Conservation (phyloP, 257 asterid genomes). For the Solanum dulcamara region DNA sequence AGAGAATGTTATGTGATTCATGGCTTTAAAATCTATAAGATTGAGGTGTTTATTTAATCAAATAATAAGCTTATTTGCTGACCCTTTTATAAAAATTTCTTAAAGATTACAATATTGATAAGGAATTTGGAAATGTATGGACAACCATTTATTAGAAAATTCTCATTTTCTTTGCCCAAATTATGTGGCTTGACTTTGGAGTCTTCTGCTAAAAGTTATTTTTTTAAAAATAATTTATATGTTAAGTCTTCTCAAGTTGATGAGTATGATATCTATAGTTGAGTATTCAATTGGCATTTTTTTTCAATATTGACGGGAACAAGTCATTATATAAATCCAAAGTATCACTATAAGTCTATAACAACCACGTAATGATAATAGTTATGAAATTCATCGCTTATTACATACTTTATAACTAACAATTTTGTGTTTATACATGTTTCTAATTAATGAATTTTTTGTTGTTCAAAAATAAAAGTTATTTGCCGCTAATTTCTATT, state of each 20-base stretch:
- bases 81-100: neutral
- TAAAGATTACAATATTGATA: neutral
- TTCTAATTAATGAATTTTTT: neutral
- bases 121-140: neutral
- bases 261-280: neutral
- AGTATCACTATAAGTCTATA: neutral
- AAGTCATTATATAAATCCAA: neutral
- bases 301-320: neutral
- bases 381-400: neutral
- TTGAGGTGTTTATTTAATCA: neutral
- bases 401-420: accelerated
- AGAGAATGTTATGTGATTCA: neutral
- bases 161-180: neutral
- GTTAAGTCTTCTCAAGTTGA: neutral
- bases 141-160: neutral
- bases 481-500: neutral
- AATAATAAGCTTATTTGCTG: neutral
- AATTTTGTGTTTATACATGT: neutral
- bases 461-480: neutral
- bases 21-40: neutral
- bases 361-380: neutral
- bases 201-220: neutral
- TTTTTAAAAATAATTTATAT: neutral
- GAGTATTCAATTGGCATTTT: neutral
- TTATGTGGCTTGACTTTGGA: neutral